phyloP scores from a whole-genome alignment of 495 filamentous ascomycete genomes.

The Aspergillus conjunctus region DNA sequence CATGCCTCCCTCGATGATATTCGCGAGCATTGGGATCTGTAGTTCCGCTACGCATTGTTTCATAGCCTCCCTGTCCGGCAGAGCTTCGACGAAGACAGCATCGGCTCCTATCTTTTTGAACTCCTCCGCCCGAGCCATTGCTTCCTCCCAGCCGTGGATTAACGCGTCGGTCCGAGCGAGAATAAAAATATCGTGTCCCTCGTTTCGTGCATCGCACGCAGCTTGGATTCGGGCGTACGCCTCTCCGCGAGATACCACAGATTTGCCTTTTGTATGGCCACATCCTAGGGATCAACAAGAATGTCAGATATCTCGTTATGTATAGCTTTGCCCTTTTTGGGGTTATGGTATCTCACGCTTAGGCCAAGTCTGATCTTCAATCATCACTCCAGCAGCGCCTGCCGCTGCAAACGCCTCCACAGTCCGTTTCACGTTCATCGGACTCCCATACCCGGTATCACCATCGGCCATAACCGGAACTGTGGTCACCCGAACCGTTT shows the following conservation, averaged over 20 bases:
- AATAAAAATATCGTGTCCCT: slow-evolving; percentile 45
- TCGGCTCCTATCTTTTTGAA: slow-evolving; percentile 43
- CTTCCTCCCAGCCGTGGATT: slow-evolving; percentile 44
- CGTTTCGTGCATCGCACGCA: slow-evolving; percentile 43
- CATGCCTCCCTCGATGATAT: slow-evolving; percentile 49
- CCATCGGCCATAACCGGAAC: slow-evolving; percentile 46
- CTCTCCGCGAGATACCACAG: slow-evolving; percentile 44
- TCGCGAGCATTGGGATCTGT: slow-evolving; percentile 40
- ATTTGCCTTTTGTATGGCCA: slow-evolving; percentile 49
- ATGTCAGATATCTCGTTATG: background rate
- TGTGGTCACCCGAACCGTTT: slow-evolving; percentile 35
- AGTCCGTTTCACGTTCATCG: slow-evolving; percentile 46
- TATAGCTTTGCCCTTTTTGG: background rate
- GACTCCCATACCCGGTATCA: slow-evolving; percentile 45
- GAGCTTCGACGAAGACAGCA: slow-evolving; percentile 45
- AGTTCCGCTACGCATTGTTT: slow-evolving; percentile 35
- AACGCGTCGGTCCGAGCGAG: slow-evolving; percentile 44
- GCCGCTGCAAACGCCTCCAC: slow-evolving; percentile 43
- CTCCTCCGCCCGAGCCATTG: slow-evolving; percentile 36
- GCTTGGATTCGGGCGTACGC: slow-evolving; percentile 45
- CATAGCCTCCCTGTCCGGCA: slow-evolving; percentile 45
- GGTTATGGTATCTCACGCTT: slow-evolving; percentile 28
- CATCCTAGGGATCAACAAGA: slow-evolving; percentile 31
- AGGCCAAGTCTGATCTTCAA: slow-evolving; percentile 47
- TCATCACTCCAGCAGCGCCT: slow-evolving; percentile 44